These are phyloP conservation scores for Daedaleopsis sinensis DNA, from an alignment of 768 basidiomycete genomes.

Conservation along the genomic window DNA sequence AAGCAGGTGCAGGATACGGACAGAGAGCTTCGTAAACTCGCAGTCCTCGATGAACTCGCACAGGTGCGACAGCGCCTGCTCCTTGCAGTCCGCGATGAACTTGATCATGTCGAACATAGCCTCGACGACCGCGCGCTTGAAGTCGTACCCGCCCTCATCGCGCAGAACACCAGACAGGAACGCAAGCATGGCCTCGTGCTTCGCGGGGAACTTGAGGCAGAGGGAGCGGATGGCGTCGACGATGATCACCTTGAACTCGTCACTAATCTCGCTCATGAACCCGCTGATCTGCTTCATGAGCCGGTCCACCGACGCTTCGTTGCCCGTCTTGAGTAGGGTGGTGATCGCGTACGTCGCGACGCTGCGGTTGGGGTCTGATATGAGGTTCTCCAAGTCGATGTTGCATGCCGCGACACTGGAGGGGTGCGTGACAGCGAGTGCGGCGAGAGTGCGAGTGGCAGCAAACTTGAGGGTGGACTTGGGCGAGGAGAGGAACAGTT, in stretches of 20 bases:
- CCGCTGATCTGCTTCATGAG: conserved; percentile 99
- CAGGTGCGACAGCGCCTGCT: conserved; percentile 95
- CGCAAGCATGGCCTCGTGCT: conserved; percentile 95
- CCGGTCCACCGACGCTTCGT: conserved; percentile 97
- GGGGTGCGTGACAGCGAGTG: conserved; percentile 87
- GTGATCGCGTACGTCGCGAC: conserved; percentile 99
- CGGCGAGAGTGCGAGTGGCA: conserved; percentile 91
- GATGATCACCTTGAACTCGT: conserved; percentile 99
- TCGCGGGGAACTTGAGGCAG: conserved; percentile 97
- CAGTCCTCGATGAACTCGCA: conserved; percentile 99
- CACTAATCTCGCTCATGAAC: conserved; percentile 99
- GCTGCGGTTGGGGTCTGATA: conserved; percentile 92
- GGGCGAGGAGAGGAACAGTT: conserved; percentile 94
- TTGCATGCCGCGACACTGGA: conserved; percentile 89
- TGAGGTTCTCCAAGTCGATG: conserved; percentile 94
- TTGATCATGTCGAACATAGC: conserved; percentile 99
- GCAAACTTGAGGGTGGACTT: conserved; percentile 97
- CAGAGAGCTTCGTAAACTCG: conserved; percentile 98
- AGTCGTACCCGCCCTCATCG: conserved; percentile 99
- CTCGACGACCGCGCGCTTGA: conserved; percentile 98
- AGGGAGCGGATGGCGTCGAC: conserved; percentile 98
- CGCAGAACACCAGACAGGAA: conserved; percentile 97
- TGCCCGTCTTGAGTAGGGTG: conserved; percentile 98
- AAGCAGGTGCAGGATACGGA: conserved; percentile 92
- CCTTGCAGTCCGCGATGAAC: conserved; percentile 93